Evolutionary conservation across 768 basidiomycete species (phyloP), one percentile per base, ranked within the genome.

Genomic region (Tremella fuciformis): DNA sequence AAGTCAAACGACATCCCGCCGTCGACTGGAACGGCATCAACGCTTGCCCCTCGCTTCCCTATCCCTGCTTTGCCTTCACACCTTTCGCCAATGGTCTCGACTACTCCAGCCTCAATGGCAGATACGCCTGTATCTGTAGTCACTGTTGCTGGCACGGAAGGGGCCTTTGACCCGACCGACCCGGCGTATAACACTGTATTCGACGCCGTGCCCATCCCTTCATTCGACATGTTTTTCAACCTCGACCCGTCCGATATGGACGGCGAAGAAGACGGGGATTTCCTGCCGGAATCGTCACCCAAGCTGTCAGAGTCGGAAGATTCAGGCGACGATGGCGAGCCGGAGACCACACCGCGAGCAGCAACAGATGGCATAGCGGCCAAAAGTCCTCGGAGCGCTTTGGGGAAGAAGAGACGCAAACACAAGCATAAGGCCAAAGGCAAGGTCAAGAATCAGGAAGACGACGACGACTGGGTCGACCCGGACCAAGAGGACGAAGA

Each of bases 401-500:
- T 8, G 21, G 13, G 29, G 1, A 41, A 42, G 29, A 29, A 41
- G 18, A 1, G 18, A 21, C 8, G 3, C 16, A 24, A 22, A 38
- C 29, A 34, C 29, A 34, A 11, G 29, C 29, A 34, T 34, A 51
- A 42, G 16, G 9, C 26, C 8, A 39, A 57, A 46, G 24, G 24
- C n/a, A 22, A 37, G 25, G 6, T 21, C 39, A n/a, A 53, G 37
- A 46, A 40, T 9, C 37, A 59, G 15, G 53, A 53, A 26, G 49
- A 47, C 16, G 54, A 34, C 21, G 60, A 53, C 18, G 60, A 62
- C 29, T 55, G 49, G 48, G 47, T 52, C 16, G 59, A 57, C 50
- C 47, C 46, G 13, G 59, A 63, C 19, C 51, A 55, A 26, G 57
- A 58, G 40, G 62, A 63, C 42, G 62, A 63, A 40, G 57, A 63